Evolutionary conservation across 345 rosid genomes (phyloP), one percentile per base, ranked within the genome.

Genomic region (Corchorus olitorius): DNA sequence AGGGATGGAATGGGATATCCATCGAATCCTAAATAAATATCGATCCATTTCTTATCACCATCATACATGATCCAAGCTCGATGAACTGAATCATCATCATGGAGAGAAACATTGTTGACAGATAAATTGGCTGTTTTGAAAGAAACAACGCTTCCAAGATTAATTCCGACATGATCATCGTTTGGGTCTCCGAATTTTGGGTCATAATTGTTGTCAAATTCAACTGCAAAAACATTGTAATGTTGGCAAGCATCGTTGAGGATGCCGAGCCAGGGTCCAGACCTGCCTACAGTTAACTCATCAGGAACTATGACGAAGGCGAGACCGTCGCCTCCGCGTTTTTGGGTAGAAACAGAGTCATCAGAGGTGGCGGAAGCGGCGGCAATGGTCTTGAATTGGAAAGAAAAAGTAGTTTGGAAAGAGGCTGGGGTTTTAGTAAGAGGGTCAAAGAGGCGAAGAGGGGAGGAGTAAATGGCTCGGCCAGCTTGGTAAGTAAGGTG

Each of bases 51-150:
- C 15, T 22, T 58, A 58, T 58, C 4, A 58, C 62, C 62, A 2
- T 58, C 62, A 5, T 58, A 58, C 35, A 58, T 58, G 62, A 58
- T 58, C 62, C 62, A 58, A 20, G 62, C 62, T 58, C 62, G 62
- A 58, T 58, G 62, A 0, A 58, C 35, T 3, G 62, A 58, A 22
- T 22, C 14, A 22, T 58, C 14, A 22, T 58, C 14, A 20, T 58
- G 62, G 35, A 58, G 62, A 10, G 62, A 58, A 58, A 58, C 15
- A 58, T 58, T 58, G 15, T 6, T 58, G 35, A 58, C 62, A 9
- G 62, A 58, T 58, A 10, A 10, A 22, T 58, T 58, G 13, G 62
- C 62, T 58, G 35, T 58, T 15, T 22, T 58, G 62, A 58, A 58
- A 20, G 62, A 58, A 22, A 58, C 62, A 10, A 58, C 35, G 62